A percentile compares a stretch with the other conserved stretches of the same genome.
Evolutionary conservation across 495 filamentous ascomycete species (phyloP).

Genomic region (Tuber aestivum): DNA sequence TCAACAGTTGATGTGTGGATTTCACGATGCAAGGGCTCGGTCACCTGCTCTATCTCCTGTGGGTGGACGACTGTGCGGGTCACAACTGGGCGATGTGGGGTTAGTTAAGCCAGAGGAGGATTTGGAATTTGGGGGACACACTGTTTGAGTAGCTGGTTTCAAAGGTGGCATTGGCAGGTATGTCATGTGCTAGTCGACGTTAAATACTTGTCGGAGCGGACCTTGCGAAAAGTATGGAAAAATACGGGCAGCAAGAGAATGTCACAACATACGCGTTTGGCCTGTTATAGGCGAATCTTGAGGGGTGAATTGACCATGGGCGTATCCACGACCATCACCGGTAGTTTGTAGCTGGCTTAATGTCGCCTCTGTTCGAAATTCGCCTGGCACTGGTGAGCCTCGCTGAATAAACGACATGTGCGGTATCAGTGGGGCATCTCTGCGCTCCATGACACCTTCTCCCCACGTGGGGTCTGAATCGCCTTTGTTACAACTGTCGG

Average conservation of each 20-base stretch:
- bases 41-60: slow-evolving; percentile 21
- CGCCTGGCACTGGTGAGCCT: not conserved
- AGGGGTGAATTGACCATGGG: not conserved
- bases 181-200: not conserved
- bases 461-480: not conserved
- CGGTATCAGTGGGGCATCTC: not conserved
- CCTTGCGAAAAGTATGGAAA: not conserved
- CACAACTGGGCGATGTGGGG: slow-evolving; percentile 13
- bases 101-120: not conserved
- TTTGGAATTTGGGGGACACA: slow-evolving; percentile 2
- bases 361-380: not conserved
- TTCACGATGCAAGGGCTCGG: slow-evolving; percentile 22
- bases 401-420: not conserved
- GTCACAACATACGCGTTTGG: not conserved
- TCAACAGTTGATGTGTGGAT: slow-evolving; percentile 22
- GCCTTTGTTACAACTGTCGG: not conserved
- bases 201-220: not conserved
- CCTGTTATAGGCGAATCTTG: not conserved
- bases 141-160: slow-evolving; percentile 15
- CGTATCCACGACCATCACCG: not conserved
- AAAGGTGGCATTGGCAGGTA: slow-evolving; percentile 4
- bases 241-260: not conserved
- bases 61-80: slow-evolving; percentile 22
- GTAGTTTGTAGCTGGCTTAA: not conserved
- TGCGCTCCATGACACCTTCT: not conserved